Evolutionary conservation across 2,329 filamentous ascomycete genomes (phyloP).

Genomic region (Intubia oerlemansii): DNA sequence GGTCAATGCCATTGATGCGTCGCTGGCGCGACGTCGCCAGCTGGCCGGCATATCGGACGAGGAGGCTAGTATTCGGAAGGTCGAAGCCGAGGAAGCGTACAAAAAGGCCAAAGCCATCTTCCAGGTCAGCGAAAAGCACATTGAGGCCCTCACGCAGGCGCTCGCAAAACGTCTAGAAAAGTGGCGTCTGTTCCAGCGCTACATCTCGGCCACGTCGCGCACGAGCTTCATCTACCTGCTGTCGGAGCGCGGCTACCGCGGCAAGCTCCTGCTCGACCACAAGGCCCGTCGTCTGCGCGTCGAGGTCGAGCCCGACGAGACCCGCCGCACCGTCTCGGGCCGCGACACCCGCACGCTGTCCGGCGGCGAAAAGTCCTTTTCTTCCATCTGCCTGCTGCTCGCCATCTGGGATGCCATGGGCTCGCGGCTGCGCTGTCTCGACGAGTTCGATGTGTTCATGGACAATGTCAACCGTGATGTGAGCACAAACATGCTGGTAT

Average conservation of each 20-base stretch:
- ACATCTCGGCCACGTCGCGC: constrained; percentile 70
- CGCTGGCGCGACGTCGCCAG: constrained; percentile 34
- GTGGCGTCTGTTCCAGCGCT: constrained; percentile 63
- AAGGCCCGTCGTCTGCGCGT: constrained; percentile 52
- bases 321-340: constrained; percentile 44
- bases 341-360: constrained; percentile 82
- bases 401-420: constrained; percentile 98
- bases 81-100: constrained; percentile 17
- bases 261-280: constrained; percentile 63
- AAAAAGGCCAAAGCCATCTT: constrained; percentile 22
- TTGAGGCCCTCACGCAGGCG: constrained; percentile 28
- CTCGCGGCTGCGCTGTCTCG: constrained; percentile 78
- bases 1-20: constrained; percentile 30
- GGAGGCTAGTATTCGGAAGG: constrained; percentile 33
- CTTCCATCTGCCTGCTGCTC: constrained; percentile 80
- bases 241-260: constrained; percentile 74
- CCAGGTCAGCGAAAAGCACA: constrained; percentile 20
- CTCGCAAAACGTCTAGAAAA: constrained; percentile 48
- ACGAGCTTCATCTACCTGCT: constrained; percentile 77
- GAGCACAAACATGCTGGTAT: constrained; percentile 86
- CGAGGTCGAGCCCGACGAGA: constrained; percentile 50
- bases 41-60: constrained; percentile 41
- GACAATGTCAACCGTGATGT: constrained; percentile 87
- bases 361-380: constrained; percentile 94
- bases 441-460: constrained; percentile 99